Conservation (phyloP, 768 basidiomycete genomes). For the Termitomyces sp. region DNA sequence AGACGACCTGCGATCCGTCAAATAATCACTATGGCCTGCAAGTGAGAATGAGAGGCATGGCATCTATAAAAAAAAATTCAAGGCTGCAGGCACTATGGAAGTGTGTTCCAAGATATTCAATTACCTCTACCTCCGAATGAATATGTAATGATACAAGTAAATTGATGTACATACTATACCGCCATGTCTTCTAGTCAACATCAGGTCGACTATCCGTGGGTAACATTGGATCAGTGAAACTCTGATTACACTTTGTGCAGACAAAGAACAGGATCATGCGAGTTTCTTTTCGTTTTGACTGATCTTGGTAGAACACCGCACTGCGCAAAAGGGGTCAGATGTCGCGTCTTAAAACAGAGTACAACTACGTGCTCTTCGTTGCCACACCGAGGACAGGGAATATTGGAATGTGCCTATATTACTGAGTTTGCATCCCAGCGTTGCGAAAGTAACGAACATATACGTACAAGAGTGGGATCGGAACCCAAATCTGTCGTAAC, state of each 20-base stretch:
- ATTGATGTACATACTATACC: constrained; percentile 13
- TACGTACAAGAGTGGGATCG: constrained; percentile 81
- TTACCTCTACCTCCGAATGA: background rate
- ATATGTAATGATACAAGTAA: constrained; percentile 6
- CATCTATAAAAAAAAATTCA: too few relatives aligned
- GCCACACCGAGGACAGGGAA: constrained; percentile 78
- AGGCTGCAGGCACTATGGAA: background rate
- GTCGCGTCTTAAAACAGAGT: background rate
- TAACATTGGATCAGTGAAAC: constrained; percentile 68
- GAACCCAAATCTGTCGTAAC: constrained; percentile 84
- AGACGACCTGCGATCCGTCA: too few relatives aligned
- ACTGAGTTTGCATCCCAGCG: background rate
- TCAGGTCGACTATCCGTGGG: constrained; percentile 40
- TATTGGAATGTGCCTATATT: constrained; percentile 76
- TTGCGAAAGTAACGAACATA: background rate
- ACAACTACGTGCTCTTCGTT: constrained; percentile 65
- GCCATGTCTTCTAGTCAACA: constrained; percentile 14
- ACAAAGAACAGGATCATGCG: constrained; percentile 93
- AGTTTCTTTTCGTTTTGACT: constrained; percentile 94
- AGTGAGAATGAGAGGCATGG: too few relatives aligned
- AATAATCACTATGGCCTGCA: too few relatives aligned
- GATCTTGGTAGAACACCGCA: constrained; percentile 93
- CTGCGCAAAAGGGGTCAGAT: constrained; percentile 36
- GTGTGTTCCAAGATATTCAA: background rate
- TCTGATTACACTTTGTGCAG: constrained; percentile 77